phyloP scores from a whole-genome alignment of 2,329 filamentous ascomycete genomes.

The Fusarium guadeloupense region DNA sequence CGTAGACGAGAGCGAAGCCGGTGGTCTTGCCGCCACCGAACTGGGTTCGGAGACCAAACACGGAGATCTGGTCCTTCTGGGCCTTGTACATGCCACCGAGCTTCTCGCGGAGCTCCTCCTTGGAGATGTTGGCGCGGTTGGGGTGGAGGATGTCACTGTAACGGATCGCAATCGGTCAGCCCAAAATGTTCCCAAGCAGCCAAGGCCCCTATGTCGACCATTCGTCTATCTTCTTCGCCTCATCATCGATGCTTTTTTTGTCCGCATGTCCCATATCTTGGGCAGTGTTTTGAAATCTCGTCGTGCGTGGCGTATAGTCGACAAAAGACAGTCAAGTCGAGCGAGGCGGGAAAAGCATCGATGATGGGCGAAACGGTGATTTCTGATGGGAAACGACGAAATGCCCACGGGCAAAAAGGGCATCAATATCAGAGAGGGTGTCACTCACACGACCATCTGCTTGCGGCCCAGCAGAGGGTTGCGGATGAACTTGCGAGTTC shows the following conservation, averaged over 20 bases:
- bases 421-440: constrained; percentile 36
- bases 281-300: neutral
- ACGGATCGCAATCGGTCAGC: constrained; percentile 38
- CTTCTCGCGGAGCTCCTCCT: constrained; percentile 97
- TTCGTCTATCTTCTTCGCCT: neutral
- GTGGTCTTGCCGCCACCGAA: constrained; percentile 99
- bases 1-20: constrained; percentile 98
- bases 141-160: constrained; percentile 98
- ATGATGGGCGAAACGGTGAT: constrained; percentile 12
- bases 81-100: constrained; percentile 97
- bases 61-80: constrained; percentile 95
- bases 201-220: neutral
- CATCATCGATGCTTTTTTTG: constrained; percentile 16
- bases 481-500: constrained; percentile 99
- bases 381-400: constrained; percentile 3
- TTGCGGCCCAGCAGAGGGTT: constrained; percentile 98
- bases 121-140: constrained; percentile 97
- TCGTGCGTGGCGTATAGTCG: constrained; percentile 20
- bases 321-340: constrained; percentile 10
- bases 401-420: constrained; percentile 10
- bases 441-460: constrained; percentile 99
- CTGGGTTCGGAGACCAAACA: constrained; percentile 98
- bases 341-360: constrained; percentile 21
- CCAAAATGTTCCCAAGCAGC: constrained; percentile 32
- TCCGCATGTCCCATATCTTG: constrained; percentile 16